Evolutionary conservation across 169 alveolate genomes (phyloP).

Genomic region (Eimeria brunetti): DNA sequence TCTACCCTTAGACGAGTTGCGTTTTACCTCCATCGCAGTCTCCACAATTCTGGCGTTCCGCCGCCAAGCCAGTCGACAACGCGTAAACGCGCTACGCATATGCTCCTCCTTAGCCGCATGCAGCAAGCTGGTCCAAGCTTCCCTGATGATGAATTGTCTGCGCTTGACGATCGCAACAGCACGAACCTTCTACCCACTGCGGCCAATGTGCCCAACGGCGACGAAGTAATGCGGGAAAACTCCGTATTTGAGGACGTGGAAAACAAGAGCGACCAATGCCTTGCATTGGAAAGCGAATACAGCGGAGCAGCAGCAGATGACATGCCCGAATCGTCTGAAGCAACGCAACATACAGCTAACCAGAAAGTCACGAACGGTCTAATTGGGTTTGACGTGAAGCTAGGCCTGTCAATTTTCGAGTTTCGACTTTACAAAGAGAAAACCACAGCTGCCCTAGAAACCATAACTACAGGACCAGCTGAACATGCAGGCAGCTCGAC

Average conservation of each 20-base stretch:
- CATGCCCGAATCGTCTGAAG: not conserved
- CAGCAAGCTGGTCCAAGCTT: not conserved
- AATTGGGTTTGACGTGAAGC: constrained; percentile 33
- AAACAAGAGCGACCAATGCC: not conserved
- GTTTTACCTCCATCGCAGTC: constrained; percentile 38
- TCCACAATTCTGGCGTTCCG: constrained; percentile 9
- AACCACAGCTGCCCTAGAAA: too few relatives aligned
- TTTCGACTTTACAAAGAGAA: constrained; percentile 36
- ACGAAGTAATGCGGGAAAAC: not conserved
- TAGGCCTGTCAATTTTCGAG: constrained; percentile 30
- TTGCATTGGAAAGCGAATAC: not conserved
- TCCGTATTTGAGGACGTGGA: not conserved
- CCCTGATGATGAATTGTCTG: not conserved
- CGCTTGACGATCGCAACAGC: not conserved
- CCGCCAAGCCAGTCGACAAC: not conserved
- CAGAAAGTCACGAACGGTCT: not conserved
- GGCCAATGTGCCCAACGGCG: not conserved
- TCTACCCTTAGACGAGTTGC: constrained; percentile 35
- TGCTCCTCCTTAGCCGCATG: not conserved
- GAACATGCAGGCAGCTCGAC: not conserved
- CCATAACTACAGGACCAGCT: not conserved
- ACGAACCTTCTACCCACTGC: not conserved
- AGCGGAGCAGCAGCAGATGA: not conserved
- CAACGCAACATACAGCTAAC: not conserved
- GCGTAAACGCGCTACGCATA: not conserved